Conservation (phyloP, 345 rosid genomes). For the Microcos paniculata region DNA sequence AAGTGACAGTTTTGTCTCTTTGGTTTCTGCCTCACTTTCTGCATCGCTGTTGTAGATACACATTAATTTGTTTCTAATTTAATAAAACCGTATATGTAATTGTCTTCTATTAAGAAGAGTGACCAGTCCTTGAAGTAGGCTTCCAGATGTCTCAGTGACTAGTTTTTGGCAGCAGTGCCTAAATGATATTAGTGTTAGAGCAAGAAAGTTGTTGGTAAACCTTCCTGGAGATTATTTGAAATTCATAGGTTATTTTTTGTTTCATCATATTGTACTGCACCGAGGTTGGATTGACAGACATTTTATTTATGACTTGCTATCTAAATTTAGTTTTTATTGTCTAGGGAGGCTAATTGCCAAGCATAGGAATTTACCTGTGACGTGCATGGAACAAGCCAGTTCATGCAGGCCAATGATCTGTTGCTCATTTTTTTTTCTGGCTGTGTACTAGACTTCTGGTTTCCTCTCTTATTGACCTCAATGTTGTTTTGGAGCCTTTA, state of each 20-base stretch:
- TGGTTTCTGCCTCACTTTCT: neutral
- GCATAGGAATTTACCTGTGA: neutral
- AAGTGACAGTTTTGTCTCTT: too few relatives aligned
- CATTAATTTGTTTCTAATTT: constrained; percentile 8
- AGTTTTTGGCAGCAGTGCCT: neutral
- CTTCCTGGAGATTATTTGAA: neutral
- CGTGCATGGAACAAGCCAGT: neutral
- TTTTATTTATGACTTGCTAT: neutral
- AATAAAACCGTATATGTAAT: neutral
- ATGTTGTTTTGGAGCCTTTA: neutral
- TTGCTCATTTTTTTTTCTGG: neutral
- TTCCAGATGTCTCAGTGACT: neutral
- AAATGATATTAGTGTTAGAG: neutral
- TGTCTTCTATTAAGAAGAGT: neutral
- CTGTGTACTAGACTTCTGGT: neutral
- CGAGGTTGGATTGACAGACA: neutral
- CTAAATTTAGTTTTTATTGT: neutral
- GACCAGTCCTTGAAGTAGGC: neutral
- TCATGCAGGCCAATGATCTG: neutral
- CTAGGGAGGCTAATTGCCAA: constrained; percentile 4
- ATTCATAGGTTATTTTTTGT: neutral
- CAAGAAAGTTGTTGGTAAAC: neutral
- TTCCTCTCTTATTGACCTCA: neutral
- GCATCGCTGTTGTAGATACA: neutral
- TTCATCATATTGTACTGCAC: neutral